Evolutionary conservation across 148 eudicot genomes (phyloP).

Genomic region (Drosera capensis): DNA sequence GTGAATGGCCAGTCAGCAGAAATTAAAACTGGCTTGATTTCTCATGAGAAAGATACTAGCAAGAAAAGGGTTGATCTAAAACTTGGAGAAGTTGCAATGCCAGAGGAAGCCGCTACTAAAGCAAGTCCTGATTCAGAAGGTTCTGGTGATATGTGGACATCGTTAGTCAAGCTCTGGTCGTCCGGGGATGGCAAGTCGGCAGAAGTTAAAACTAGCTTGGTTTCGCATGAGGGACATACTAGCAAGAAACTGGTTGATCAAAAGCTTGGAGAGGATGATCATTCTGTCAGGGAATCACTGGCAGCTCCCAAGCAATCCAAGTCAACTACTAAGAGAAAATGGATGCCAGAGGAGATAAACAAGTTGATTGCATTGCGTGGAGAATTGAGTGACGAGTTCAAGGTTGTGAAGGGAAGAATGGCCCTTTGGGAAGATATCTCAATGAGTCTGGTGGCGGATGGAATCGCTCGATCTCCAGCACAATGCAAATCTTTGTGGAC

Average conservation of each 20-base stretch:
- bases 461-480: constrained; percentile 62
- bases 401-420: constrained; percentile 70
- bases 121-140: constrained; percentile 16
- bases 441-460: constrained; percentile 40
- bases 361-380: constrained; percentile 65
- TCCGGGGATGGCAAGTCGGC: constrained; percentile 15
- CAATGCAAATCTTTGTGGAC: constrained; percentile 97
- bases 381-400: constrained; percentile 59
- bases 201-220: constrained; percentile 15
- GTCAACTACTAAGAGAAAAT: constrained; percentile 55
- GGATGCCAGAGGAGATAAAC: constrained; percentile 80
- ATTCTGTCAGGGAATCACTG: constrained; percentile 8
- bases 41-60: constrained; percentile 9
- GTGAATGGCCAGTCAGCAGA: constrained; percentile 16
- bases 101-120: constrained; percentile 17
- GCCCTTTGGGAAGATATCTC: constrained; percentile 97
- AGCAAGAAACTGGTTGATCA: constrained; percentile 10
- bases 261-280: constrained; percentile 26
- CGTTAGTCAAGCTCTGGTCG: constrained; percentile 14
- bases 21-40: constrained; percentile 13
- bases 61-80: constrained; percentile 21
- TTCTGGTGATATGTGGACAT: constrained; percentile 38
- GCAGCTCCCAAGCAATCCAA: constrained; percentile 24
- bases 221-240: constrained; percentile 11
- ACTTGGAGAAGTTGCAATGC: constrained; percentile 26